Percentiles rank a stretch among this genome's conserved stretches.
Evolutionary conservation across 768 basidiomycete species (phyloP).

Genomic region (Neoboletus subvelutipes): DNA sequence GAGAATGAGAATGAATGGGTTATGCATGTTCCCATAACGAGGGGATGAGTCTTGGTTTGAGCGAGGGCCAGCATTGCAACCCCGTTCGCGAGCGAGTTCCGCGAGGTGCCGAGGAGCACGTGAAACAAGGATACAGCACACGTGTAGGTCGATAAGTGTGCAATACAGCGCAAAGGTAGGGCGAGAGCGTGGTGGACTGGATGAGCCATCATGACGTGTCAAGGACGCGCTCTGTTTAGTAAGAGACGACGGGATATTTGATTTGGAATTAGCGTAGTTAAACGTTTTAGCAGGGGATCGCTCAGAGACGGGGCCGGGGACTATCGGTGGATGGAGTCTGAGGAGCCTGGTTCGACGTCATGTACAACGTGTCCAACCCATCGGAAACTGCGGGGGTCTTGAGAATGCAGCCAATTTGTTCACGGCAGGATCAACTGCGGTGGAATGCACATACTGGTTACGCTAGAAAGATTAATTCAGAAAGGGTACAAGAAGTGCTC

Average conservation of each 20-base stretch:
- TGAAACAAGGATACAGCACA: conserved; percentile 18
- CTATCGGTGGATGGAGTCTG: background rate
- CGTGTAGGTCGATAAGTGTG: conserved; percentile 1
- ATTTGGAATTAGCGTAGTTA: conserved; percentile 35
- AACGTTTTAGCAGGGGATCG: conserved; percentile 29
- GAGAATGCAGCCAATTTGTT: background rate
- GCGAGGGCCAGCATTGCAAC: conserved; percentile 6
- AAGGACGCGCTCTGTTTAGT: conserved; percentile 13
- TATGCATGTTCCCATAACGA: conserved; percentile 13
- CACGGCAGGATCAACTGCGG: conserved; percentile 6
- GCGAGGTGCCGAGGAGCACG: conserved; percentile 25
- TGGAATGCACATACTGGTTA: background rate
- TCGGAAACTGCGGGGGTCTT: background rate
- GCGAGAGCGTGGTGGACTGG: conserved; percentile 1
- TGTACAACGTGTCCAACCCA: background rate
- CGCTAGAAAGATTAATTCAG: background rate
- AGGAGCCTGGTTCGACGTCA: background rate
- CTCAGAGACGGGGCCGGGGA: conserved; percentile 17
- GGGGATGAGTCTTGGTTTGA: conserved; percentile 7
- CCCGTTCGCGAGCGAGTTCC: conserved; percentile 9
- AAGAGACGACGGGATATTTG: conserved; percentile 23
- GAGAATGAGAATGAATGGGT: conserved; percentile 16
- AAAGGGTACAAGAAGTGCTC: background rate
- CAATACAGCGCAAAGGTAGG: conserved; percentile 2
- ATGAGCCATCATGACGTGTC: conserved; percentile 24